A percentile compares a stretch with the other conserved stretches of the same genome.
Evolutionary conservation across 805 yeast genomes (phyloP).

Genomic region (Suhomyces sp.): DNA sequence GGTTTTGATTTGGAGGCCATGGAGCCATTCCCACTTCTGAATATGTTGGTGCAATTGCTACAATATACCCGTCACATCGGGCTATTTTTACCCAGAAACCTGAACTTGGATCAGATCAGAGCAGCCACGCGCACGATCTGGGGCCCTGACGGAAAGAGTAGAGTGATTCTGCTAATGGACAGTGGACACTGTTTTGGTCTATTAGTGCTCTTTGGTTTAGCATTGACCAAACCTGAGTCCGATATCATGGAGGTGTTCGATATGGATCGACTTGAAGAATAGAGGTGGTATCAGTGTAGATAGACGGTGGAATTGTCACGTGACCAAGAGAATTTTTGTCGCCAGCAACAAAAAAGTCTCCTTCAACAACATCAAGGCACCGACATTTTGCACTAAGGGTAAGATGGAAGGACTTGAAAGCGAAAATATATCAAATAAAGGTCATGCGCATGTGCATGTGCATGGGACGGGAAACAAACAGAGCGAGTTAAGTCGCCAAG

Average conservation of each 20-base stretch:
- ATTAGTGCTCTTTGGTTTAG: conserved; percentile 56
- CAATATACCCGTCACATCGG: conserved; percentile 48
- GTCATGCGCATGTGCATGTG: not conserved
- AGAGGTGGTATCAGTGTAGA: no score
- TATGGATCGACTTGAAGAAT: not conserved
- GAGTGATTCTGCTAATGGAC: conserved; percentile 43
- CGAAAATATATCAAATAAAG: conserved; percentile 1
- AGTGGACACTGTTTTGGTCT: conserved; percentile 52
- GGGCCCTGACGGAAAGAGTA: conserved; percentile 43
- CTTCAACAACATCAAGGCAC: conserved; percentile 2
- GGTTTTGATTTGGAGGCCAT: conserved; percentile 45
- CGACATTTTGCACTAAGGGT: conserved; percentile 10
- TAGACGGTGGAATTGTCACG: no score
- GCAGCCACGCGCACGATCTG: conserved; percentile 44
- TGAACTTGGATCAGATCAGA: conserved; percentile 51
- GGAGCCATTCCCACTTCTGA: conserved; percentile 48
- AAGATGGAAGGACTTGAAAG: conserved; percentile 3
- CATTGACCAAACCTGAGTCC: not conserved
- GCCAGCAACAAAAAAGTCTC: conserved; percentile 8
- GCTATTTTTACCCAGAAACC: conserved; percentile 62
- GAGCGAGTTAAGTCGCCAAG: not conserved
- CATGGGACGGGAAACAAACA: not conserved
- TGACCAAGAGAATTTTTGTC: not conserved
- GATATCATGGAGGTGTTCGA: not conserved
- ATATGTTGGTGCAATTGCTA: conserved; percentile 42